Base-by-base conservation (phyloP, 1,139 yeast genomes). In the Hansenula lynferdii region DNA sequence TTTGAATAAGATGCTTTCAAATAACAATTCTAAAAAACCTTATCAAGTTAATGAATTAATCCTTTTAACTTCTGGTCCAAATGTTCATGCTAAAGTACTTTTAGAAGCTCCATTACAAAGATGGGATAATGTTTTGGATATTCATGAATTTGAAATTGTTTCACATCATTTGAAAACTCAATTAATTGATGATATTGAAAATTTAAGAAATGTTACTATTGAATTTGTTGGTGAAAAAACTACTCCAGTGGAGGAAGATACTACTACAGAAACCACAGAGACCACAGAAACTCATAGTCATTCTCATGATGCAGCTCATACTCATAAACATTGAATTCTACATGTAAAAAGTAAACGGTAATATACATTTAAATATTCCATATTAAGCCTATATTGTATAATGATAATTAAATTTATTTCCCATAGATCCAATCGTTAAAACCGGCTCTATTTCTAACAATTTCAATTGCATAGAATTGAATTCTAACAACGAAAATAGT, bases 391-490 rank as follows among this genome's bases (percentile, higher is more conserved):
- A n/a, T n/a, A n/a, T n/a, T n/a, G n/a, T n/a, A n/a, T n/a, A n/a
- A n/a, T n/a, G n/a, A n/a, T n/a, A n/a, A n/a, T n/a, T n/a, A n/a
- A n/a, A n/a, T 18, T 36, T 38, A 38, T 41, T 51, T 42, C 54
- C 56, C 65, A 35, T 67, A 57, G 44, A 80, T 73, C 99, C 99
- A 92, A 66, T 92, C 97, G 64, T 92, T 94, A 58, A 86, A 74
- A 29, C 96, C 95, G 50, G 75, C 74, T 63, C 80, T 84, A 67
- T 94, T 94, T 75, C 99, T 83, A 47, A 87, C 89, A 49, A 92
- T 85, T 67, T 92, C 99, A 57, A 89, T 75, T 40, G 97, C 97
- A 54, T 90, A 85, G 60, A 94, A 92, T 67, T 92, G 97, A 58
- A 89, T 77, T 68, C 97, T 78, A 42, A 90, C 94, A 20, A 79